A percentile compares a stretch with the other conserved stretches of the same genome.
Evolutionary conservation across 23 red algal species (phyloP).

Genomic region (Cyanidiococcus yangmingshanensis): DNA sequence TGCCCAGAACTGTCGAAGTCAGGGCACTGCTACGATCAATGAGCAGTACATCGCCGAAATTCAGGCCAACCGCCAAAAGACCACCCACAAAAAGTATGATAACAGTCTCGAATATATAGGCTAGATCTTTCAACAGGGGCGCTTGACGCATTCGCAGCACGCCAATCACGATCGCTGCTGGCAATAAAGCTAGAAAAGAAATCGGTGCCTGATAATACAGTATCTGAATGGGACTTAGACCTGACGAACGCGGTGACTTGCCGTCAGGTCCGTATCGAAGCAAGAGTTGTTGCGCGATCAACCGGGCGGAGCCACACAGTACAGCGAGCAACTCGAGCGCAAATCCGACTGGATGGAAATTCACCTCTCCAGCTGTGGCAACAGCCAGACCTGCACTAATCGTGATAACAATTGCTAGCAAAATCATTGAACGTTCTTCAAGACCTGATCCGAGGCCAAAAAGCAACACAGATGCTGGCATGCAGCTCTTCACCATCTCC

Average conservation of each 20-base stretch:
- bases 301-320: conserved; percentile 17
- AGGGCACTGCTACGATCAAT: conserved; percentile 25
- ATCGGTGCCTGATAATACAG: conserved; percentile 36
- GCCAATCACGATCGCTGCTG: neutral
- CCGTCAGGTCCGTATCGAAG: neutral
- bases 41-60: conserved; percentile 27
- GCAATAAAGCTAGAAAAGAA: conserved; percentile 12
- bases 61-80: conserved; percentile 21
- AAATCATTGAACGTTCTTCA: neutral
- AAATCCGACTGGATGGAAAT: conserved; percentile 23
- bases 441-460: conserved; percentile 11
- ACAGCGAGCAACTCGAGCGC: conserved; percentile 22
- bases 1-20: conserved; percentile 27
- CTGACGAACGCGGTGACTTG: neutral
- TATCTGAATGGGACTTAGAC: conserved; percentile 14
- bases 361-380: conserved; percentile 24
- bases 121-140: neutral
- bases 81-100: neutral
- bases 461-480: conserved; percentile 27
- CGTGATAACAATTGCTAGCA: neutral
- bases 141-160: neutral
- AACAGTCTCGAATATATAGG: neutral
- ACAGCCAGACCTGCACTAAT: conserved; percentile 22
- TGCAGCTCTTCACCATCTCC: conserved; percentile 30
- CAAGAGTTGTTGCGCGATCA: conserved; percentile 21